Base-by-base conservation (phyloP, 805 yeast species). In the Myxozyma melibiosi region DNA sequence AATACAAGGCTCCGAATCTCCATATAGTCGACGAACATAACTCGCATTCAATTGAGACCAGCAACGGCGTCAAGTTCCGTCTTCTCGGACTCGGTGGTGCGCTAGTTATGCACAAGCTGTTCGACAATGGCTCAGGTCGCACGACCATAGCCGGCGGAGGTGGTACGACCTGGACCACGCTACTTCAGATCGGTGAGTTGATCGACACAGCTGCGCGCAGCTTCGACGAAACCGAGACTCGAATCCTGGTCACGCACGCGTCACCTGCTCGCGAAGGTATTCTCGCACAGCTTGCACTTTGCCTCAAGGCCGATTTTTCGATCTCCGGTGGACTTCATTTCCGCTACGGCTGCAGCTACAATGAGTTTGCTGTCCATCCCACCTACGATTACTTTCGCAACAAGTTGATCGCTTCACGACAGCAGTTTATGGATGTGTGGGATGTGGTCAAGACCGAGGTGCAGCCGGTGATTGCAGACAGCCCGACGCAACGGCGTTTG, bases 1-100 rank as follows among this genome's bases (percentile, higher is more conserved):
- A 74, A 11, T 78, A 81, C 61, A 51, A 61, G 1, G 76, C 87
- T 3, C 81, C 82, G 14, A 88, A 88, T 67, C 71, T 87, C 55
- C 71, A 74, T 62, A 67, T 88, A 3, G 75, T 87, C 34, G 90
- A 86, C 68, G 91, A 87, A 67, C 73, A 73, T 34, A 72, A 72
- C 42, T 70, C 80, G 13, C 78, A 74, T 58, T 74, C 75, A 9
- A 63, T 84, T 6, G 71, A 72, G 24, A 72, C 82, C 1, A 65
- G 67, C 2, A 67, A 70, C 33, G 79, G 78, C n/a, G 70, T 76
- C 33, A 76, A 75, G 50, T 66, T 88, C 31, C 76, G 85, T 37
- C 70, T 87, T 20, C 77, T 84, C 51, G 95, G 95, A 0, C 67
- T 87, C 2, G 91, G 94, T 2, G 95, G 94, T 1, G 78, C 86